Percentiles rank a stretch among this genome's conserved stretches.
These are phyloP conservation scores for Vitis hybrid DNA, from an alignment of 177 flowering plant species.

Conservation along the genomic window DNA sequence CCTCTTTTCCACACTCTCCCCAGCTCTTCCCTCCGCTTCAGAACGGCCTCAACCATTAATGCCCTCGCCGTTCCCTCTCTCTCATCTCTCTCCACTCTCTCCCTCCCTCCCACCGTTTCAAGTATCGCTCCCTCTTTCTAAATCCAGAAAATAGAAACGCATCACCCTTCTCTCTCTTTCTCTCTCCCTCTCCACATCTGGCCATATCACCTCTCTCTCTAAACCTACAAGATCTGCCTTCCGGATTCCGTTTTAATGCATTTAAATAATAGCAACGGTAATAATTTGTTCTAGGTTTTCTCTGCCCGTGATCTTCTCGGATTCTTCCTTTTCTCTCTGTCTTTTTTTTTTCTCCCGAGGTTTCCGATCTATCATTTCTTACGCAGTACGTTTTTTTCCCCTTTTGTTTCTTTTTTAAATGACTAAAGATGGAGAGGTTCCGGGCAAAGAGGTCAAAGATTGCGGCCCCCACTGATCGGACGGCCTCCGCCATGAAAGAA, in stretches of 20 bases:
- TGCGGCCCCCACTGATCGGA: slow-evolving; percentile 14
- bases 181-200: too few species aligned
- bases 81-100: not conserved
- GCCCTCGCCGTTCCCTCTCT: not conserved
- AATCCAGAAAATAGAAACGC: too few species aligned
- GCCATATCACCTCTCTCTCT: not conserved
- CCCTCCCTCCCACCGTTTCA: too few species aligned
- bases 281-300: too few species aligned
- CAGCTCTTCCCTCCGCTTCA: not conserved
- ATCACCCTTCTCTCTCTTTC: too few species aligned
- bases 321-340: slow-evolving; percentile 5
- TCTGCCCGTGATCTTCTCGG: slow-evolving; percentile 13
- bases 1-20: not conserved
- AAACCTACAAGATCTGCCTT: too few species aligned
- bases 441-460: slow-evolving; percentile 23
- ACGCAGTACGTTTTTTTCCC: slow-evolving; percentile 1
- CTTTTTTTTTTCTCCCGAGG: slow-evolving; percentile 6
- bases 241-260: too few species aligned
- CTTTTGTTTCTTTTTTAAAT: slow-evolving; percentile 1
- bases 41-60: not conserved
- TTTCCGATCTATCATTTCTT: slow-evolving; percentile 25
- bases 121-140: too few species aligned
- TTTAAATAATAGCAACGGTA: too few species aligned
- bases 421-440: slow-evolving; percentile 31
- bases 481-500: too few species aligned